Conservation (phyloP, 306 rosid genomes). For the Malus fusca region DNA sequence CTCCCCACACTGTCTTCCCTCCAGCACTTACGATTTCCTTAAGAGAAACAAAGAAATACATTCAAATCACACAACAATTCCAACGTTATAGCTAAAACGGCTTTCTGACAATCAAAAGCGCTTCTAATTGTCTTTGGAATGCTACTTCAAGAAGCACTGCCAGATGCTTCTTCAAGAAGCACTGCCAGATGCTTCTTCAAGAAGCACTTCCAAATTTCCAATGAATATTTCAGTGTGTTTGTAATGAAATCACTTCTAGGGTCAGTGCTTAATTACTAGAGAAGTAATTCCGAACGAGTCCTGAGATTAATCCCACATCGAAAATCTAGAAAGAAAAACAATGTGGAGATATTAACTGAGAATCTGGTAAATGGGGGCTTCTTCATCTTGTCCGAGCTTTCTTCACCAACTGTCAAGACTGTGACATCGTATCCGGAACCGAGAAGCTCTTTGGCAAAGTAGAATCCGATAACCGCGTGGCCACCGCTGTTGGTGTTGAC, state of each 20-base stretch:
- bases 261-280: too few species aligned
- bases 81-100: not conserved
- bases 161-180: not conserved
- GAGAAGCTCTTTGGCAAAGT: conserved; percentile 83
- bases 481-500: conserved; percentile 83
- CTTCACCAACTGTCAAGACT: conserved; percentile 77
- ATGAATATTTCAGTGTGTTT: not conserved
- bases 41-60: not conserved
- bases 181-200: too few species aligned
- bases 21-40: conserved; percentile 87
- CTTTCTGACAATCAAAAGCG: too few species aligned
- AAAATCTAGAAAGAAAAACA: conserved; percentile 17
- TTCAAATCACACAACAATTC: not conserved
- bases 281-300: not conserved
- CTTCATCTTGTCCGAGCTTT: conserved; percentile 79
- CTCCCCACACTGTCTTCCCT: conserved; percentile 80
- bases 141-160: too few species aligned
- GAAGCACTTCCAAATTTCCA: not conserved
- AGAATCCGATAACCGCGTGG: conserved; percentile 83
- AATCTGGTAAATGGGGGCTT: conserved; percentile 88
- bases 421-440: conserved; percentile 70
- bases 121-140: too few species aligned
- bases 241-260: not conserved
- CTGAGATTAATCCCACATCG: not conserved
- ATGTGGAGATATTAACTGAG: conserved; percentile 37